Percentiles rank a stretch among this genome's conserved stretches.
phyloP scores from a whole-genome alignment of 768 basidiomycete species.

The Trichaptum fuscoviolaceum region DNA sequence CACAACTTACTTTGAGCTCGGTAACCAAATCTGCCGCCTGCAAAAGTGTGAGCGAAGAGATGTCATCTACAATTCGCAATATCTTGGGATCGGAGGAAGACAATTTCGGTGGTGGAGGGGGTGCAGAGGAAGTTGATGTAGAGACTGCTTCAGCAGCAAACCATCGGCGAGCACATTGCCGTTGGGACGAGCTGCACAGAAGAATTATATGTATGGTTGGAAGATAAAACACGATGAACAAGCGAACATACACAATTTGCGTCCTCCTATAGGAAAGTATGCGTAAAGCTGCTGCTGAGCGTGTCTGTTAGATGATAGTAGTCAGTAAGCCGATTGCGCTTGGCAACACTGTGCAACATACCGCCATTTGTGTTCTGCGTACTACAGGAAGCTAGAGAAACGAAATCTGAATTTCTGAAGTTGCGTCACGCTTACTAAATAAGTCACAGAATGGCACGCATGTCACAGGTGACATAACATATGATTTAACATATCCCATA shows the following conservation, averaged over 20 bases:
- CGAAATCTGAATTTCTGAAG: too few relatives aligned
- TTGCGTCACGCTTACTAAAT: too few relatives aligned
- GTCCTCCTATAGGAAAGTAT: neutral
- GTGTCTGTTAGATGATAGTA: neutral
- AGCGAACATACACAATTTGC: slow-evolving; percentile 12
- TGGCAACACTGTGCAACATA: neutral
- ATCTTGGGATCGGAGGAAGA: slow-evolving; percentile 59
- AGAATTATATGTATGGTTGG: slow-evolving; percentile 6
- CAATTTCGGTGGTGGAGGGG: slow-evolving; percentile 37
- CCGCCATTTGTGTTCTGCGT: neutral
- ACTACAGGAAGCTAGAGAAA: neutral
- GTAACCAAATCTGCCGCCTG: slow-evolving; percentile 95
- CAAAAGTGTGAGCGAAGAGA: slow-evolving; percentile 80
- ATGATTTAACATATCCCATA: too few relatives aligned
- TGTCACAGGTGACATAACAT: too few relatives aligned
- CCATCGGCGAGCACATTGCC: slow-evolving; percentile 24
- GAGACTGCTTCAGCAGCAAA: slow-evolving; percentile 50
- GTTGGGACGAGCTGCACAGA: neutral
- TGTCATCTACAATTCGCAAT: slow-evolving; percentile 85
- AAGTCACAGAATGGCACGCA: too few relatives aligned
- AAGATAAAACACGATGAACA: neutral
- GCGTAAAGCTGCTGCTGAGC: neutral
- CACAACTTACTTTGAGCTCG: slow-evolving; percentile 68
- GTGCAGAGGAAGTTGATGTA: slow-evolving; percentile 33
- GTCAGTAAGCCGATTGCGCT: neutral